phyloP scores from a whole-genome alignment of 441 rosid genomes.

The Corymbia calophylla region DNA sequence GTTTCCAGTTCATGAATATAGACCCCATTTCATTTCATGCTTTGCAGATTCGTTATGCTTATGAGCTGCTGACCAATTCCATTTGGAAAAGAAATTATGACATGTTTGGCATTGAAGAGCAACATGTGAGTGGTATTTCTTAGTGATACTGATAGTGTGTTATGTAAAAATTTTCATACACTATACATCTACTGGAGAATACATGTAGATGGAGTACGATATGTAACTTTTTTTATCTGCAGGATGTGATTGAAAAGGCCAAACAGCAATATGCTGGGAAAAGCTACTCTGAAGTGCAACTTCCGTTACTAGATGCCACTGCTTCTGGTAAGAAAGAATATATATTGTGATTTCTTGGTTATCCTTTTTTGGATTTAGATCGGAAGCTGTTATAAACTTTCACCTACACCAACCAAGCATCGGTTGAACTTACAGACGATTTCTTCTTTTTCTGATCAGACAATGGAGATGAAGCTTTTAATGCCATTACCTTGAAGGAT shows the following conservation, averaged over 20 bases:
- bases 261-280: conserved; percentile 37
- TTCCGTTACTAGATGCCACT: conserved; percentile 51
- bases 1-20: background rate
- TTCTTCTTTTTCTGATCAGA: conserved; percentile 25
- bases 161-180: background rate
- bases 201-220: background rate
- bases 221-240: conserved; percentile 20
- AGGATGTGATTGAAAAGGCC: conserved; percentile 54
- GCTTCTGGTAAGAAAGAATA: conserved; percentile 48
- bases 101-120: conserved; percentile 71
- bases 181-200: background rate
- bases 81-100: conserved; percentile 89
- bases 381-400: background rate
- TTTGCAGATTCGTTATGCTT: conserved; percentile 77
- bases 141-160: background rate
- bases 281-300: conserved; percentile 36
- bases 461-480: conserved; percentile 37
- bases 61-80: conserved; percentile 67
- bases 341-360: background rate
- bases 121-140: conserved; percentile 43
- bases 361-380: background rate
- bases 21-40: background rate
- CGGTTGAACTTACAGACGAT: background rate
- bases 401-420: background rate
- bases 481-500: conserved; percentile 44